A percentile compares a stretch with the other conserved stretches of the same genome.
Conservation (phyloP, 345 rosid genomes). For the Aethionema arabicum region DNA sequence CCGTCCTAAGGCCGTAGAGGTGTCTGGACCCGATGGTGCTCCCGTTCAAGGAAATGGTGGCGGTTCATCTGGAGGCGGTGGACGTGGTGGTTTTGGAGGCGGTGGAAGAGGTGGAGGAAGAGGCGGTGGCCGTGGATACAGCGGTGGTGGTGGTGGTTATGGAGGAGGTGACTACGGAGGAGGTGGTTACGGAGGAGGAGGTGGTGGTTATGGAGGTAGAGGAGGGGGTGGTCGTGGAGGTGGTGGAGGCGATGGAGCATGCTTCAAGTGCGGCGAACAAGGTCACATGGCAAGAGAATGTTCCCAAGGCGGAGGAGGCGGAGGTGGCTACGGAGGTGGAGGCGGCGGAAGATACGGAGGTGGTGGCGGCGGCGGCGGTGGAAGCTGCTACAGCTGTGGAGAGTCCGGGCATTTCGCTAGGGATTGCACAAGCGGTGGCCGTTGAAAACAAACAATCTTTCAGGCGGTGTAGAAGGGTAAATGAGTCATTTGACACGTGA, state of each 20-base stretch:
- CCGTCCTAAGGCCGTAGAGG: constrained; percentile 69
- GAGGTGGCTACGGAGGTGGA: constrained; percentile 34
- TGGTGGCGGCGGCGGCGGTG: constrained; percentile 44
- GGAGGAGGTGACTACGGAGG: constrained; percentile 33
- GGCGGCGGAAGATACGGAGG: constrained; percentile 47
- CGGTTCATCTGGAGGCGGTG: constrained; percentile 47
- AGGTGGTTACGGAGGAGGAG: constrained; percentile 28
- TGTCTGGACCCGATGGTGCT: constrained; percentile 57
- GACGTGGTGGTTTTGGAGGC: constrained; percentile 47
- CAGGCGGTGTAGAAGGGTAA: background rate
- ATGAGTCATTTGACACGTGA: constrained; percentile 9
- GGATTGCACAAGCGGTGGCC: constrained; percentile 62
- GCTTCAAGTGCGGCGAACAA: constrained; percentile 40
- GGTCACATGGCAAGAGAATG: constrained; percentile 45
- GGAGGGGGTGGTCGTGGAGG: constrained; percentile 50
- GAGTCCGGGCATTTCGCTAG: constrained; percentile 78
- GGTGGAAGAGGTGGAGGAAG: constrained; percentile 35
- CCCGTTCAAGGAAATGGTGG: constrained; percentile 46
- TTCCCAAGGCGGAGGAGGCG: constrained; percentile 46
- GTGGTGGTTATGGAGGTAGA: constrained; percentile 28
- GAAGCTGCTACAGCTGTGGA: constrained; percentile 77
- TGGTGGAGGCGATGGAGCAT: constrained; percentile 48
- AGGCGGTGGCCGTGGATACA: constrained; percentile 40
- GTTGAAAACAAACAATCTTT: constrained; percentile 27
- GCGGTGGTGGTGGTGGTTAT: constrained; percentile 32